These are phyloP conservation scores for Fusarium papillatum DNA, from an alignment of 2,329 filamentous ascomycete species.

Conservation along the genomic window DNA sequence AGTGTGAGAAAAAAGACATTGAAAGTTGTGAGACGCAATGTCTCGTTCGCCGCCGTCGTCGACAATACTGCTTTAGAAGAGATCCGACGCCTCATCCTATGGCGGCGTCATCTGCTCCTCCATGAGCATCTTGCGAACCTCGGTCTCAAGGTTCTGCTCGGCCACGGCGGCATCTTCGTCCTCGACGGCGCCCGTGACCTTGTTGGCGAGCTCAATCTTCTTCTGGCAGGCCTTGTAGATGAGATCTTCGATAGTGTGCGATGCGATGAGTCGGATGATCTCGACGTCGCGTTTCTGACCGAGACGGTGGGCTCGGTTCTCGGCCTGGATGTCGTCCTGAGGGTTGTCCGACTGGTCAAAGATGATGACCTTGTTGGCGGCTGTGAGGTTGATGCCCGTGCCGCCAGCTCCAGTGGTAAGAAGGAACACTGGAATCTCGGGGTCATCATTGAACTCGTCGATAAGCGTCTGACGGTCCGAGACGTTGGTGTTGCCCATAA, in stretches of 20 bases:
- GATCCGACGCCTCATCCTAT: slow-evolving; percentile 41
- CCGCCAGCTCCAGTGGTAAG: slow-evolving; percentile 94
- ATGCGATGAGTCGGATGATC: slow-evolving; percentile 86
- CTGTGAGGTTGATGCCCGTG: slow-evolving; percentile 96
- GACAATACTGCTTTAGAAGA: slow-evolving; percentile 13
- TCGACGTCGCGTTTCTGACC: slow-evolving; percentile 94
- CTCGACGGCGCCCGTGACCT: slow-evolving; percentile 60
- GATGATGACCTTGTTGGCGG: slow-evolving; percentile 97
- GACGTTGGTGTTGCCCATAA: slow-evolving; percentile 89
- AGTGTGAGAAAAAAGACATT: slow-evolving; percentile 4
- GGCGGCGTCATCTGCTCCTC: slow-evolving; percentile 54
- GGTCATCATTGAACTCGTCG: slow-evolving; percentile 84
- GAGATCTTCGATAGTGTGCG: slow-evolving; percentile 90
- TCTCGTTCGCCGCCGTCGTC: background rate
- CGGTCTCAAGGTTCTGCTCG: slow-evolving; percentile 56
- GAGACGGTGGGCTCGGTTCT: slow-evolving; percentile 95
- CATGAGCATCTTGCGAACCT: slow-evolving; percentile 60
- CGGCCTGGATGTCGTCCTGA: slow-evolving; percentile 97
- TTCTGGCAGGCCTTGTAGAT: slow-evolving; percentile 93
- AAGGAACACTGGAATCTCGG: slow-evolving; percentile 88
- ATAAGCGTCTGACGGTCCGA: slow-evolving; percentile 88
- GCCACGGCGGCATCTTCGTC: slow-evolving; percentile 46
- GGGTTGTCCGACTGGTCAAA: slow-evolving; percentile 99
- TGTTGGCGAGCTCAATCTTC: slow-evolving; percentile 88
- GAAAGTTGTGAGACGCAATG: background rate